phyloP scores from a whole-genome alignment of 2,329 filamentous ascomycete species.

The Colletotrichum sp. region DNA sequence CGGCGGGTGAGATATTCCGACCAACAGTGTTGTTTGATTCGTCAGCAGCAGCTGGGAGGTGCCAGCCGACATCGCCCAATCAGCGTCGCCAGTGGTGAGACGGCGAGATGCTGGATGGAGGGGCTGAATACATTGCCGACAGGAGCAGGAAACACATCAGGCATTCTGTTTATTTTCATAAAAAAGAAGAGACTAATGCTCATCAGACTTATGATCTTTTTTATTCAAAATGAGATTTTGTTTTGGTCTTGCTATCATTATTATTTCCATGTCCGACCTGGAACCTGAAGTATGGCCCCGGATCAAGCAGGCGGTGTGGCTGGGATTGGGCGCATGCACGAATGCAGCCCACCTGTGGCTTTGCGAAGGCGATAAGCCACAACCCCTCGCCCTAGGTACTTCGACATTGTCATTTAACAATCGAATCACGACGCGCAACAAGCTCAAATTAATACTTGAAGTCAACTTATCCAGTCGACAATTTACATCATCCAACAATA shows the following conservation, averaged over 20 bases:
- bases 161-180: accelerated
- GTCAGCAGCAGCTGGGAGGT: background rate
- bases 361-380: background rate
- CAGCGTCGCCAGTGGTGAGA: background rate
- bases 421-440: background rate
- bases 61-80: background rate
- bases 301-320: background rate
- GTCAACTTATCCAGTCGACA: too few relatives aligned
- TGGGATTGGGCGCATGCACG: background rate
- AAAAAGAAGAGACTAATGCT: accelerated
- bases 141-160: background rate
- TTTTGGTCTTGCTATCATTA: background rate
- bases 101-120: background rate
- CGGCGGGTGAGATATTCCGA: background rate
- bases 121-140: background rate
- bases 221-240: background rate
- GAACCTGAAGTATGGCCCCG: too few relatives aligned
- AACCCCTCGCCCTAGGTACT: background rate
- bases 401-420: background rate
- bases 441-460: background rate
- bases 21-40: slow-evolving; percentile 8
- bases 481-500: too few relatives aligned
- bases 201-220: accelerated
- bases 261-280: too few relatives aligned
- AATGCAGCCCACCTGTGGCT: background rate